Evolutionary conservation across 2,329 filamentous ascomycete species (phyloP).

Genomic region (Mollisiaceae sp.): DNA sequence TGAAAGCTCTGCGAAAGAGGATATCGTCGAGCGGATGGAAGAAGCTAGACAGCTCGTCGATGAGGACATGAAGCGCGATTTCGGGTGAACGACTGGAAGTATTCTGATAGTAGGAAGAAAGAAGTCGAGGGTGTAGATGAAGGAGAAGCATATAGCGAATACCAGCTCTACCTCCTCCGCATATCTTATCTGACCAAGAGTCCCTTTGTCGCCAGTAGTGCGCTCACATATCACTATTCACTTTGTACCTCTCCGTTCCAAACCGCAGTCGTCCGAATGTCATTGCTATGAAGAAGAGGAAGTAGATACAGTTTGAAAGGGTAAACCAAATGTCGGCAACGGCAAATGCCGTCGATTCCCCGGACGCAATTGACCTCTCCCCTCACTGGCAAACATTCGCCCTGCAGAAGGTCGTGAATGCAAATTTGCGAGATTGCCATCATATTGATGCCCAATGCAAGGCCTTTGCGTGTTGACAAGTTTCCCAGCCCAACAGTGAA

Average conservation of each 20-base stretch:
- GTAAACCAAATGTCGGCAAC: constrained; percentile 25
- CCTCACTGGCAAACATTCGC: constrained; percentile 15
- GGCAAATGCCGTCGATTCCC: constrained; percentile 31
- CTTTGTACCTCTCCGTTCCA: constrained; percentile 28
- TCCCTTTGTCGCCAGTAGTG: constrained; percentile 27
- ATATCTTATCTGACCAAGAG: constrained; percentile 28
- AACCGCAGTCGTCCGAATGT: constrained; percentile 36
- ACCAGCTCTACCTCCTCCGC: constrained; percentile 33
- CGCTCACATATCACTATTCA: constrained; percentile 39
- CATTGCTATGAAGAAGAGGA: constrained; percentile 39
- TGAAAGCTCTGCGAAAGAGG: constrained; percentile 15
- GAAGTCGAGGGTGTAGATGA: constrained; percentile 25
- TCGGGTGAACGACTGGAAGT: constrained; percentile 27
- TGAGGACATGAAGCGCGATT: constrained; percentile 35
- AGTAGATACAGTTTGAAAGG: constrained; percentile 29
- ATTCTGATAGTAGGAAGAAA: constrained; percentile 24
- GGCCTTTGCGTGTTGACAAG: not conserved
- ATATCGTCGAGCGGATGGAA: constrained; percentile 17
- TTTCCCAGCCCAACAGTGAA: not conserved
- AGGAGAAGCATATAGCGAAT: constrained; percentile 28
- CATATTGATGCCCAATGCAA: not conserved
- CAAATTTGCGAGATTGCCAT: not conserved
- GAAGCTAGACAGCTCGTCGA: constrained; percentile 30
- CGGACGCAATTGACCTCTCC: constrained; percentile 18
- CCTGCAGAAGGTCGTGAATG: constrained; percentile 7